Evolutionary conservation across 73 alveolate species (phyloP).

Genomic region (Uronychia binucleata): DNA sequence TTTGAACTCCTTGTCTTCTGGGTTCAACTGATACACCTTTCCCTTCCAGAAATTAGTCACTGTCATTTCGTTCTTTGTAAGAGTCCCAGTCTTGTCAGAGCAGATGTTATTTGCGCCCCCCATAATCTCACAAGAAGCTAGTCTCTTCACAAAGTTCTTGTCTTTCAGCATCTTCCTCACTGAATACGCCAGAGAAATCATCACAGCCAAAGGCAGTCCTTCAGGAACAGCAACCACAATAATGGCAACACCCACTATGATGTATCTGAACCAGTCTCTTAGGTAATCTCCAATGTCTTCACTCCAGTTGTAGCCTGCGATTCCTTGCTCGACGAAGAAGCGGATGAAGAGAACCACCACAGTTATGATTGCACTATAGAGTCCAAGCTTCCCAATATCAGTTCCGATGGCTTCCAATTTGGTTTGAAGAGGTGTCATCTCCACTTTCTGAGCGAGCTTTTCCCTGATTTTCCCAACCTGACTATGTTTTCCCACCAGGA

Average conservation of each 20-base stretch:
- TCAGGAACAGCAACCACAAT: slow-evolving; percentile 86
- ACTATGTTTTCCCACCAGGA: slow-evolving; percentile 68
- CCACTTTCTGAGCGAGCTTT: slow-evolving; percentile 35
- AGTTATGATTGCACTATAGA: slow-evolving; percentile 80
- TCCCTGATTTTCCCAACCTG: slow-evolving; percentile 61
- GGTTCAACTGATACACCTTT: slow-evolving; percentile 4
- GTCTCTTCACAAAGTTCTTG: slow-evolving; percentile 69
- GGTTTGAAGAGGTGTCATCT: slow-evolving; percentile 90
- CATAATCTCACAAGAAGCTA: slow-evolving; percentile 83
- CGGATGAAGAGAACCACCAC: slow-evolving; percentile 66
- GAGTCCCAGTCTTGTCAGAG: slow-evolving; percentile 83
- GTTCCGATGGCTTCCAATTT: slow-evolving; percentile 92
- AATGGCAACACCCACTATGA: slow-evolving; percentile 71
- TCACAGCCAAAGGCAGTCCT: slow-evolving; percentile 80
- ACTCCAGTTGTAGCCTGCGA: slow-evolving; percentile 13
- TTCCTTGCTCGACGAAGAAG: slow-evolving; percentile 34
- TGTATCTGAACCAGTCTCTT: slow-evolving; percentile 57
- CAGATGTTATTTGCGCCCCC: slow-evolving; percentile 79
- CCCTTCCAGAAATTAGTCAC: slow-evolving; percentile 42
- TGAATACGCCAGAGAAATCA: slow-evolving; percentile 69
- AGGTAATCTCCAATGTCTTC: slow-evolving; percentile 10
- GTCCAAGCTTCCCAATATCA: slow-evolving; percentile 88
- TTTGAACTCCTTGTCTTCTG: neutral
- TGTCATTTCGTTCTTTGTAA: slow-evolving; percentile 73
- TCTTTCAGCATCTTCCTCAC: slow-evolving; percentile 74